Base-by-base conservation (phyloP, 2,329 filamentous ascomycete genomes). In the Exophiala sp. region DNA sequence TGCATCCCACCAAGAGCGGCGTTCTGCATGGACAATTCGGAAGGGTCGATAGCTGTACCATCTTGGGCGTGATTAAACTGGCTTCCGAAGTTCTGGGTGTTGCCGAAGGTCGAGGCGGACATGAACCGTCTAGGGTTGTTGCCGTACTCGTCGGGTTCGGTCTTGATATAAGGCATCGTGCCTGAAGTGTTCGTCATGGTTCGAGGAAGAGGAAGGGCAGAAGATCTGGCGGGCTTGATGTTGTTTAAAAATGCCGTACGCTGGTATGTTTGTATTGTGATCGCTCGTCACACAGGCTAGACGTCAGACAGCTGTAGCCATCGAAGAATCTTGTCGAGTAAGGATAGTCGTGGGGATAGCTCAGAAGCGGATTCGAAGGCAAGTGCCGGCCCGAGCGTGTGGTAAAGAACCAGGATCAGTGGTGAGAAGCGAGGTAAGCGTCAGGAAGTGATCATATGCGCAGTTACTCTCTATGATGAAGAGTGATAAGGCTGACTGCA, bases 1-100 rank as follows among this genome's bases (percentile, higher is more conserved):
- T 78, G 66, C 68, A 73, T 69, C 58, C 72, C 80, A 48, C 68
- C 69, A 55, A 66, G 70, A 48, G 60, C 65, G 48, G 66, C 65
- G 55, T 70, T 72, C 58, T 75, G 73, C 81, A 91, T 86, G 60
- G 81, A 81, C 52, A 96, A 77, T 56, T 93, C 88, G 55, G 87
- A 91, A 9, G 91, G 91, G 64, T 96, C 87, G 63, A 96, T 83
- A 63, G 78, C 74, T 57, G 75, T 76, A 58, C 77, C 76, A 57
- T 74, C 74, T 60, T 63, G 64, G 30, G 52, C 52, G 58, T 69
- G 66, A 54, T 68, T 73, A 66, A 78, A 79, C 55, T 75, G 70
- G 56, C 72, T 68, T 55, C 64, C 63, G 58, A 70, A 71, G 56
- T 75, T 70, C 35, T 60, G 55, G 30, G 50, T 43, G 27, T 51